phyloP scores from a whole-genome alignment of 78 protist species.

The slime mould (Dictyostelium discoideum) region dicty_2.7 NC_007090.3:3954001-3954500 shows the following conservation, averaged over 20 bases:
- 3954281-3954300: slow-evolving; percentile 49
- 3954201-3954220: slow-evolving; percentile 9
- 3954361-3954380: slow-evolving; percentile 1
- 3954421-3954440: neutral
- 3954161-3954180: neutral
- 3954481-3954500: slow-evolving; percentile 55
- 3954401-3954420: neutral
- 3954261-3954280: neutral
- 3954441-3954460: slow-evolving; percentile 5
- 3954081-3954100: neutral
- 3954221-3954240: neutral
- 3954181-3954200: neutral
- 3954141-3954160: neutral
- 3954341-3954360: slow-evolving; percentile 5
- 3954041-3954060: neutral
- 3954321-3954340: slow-evolving; percentile 29
- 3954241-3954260: slow-evolving; percentile 33
- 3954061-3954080: slow-evolving; percentile 23
- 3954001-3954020: slow-evolving; percentile 17
- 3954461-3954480: slow-evolving; percentile 15
- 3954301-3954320: slow-evolving; percentile 67
- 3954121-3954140: neutral
- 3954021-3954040: neutral
- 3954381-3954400: neutral
- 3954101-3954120: slow-evolving; percentile 1